Evolutionary conservation across 345 rosid species (phyloP).

Genomic region (Punica granatum): DNA sequence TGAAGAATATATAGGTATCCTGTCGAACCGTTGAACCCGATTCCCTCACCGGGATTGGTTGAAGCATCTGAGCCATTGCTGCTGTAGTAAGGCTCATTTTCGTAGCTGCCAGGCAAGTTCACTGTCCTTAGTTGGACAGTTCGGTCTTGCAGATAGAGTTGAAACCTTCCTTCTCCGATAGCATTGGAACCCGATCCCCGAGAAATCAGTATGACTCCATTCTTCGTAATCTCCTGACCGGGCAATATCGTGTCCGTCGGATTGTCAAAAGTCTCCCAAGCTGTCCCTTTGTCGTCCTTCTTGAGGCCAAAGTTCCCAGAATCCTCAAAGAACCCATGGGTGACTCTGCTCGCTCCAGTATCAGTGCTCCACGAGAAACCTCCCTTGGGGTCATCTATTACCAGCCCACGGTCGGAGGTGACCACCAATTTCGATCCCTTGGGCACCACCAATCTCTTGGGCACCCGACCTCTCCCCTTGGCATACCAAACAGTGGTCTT

Average conservation of each 20-base stretch:
- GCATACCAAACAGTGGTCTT: constrained; percentile 21
- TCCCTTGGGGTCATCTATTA: constrained; percentile 14
- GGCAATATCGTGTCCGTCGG: constrained; percentile 31
- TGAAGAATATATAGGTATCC: constrained; percentile 12
- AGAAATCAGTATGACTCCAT: constrained; percentile 8
- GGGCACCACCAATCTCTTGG: constrained; percentile 12
- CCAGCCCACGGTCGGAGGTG: constrained; percentile 14
- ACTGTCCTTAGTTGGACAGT: constrained; percentile 8
- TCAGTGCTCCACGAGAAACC: constrained; percentile 14
- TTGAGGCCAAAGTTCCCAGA: constrained; percentile 17
- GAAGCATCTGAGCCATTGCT: neutral
- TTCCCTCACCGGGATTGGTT: constrained; percentile 1
- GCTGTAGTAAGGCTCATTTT: neutral
- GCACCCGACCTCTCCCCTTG: neutral
- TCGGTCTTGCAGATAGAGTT: constrained; percentile 8
- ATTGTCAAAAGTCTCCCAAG: constrained; percentile 24
- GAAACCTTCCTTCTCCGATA: constrained; percentile 19
- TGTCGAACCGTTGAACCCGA: constrained; percentile 7
- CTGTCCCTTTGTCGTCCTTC: neutral
- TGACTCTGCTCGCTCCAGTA: neutral
- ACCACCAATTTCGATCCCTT: constrained; percentile 17
- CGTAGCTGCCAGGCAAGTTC: constrained; percentile 5
- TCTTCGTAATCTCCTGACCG: constrained; percentile 1
- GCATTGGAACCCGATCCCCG: constrained; percentile 7
- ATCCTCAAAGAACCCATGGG: constrained; percentile 16